phyloP scores from a whole-genome alignment of 1,139 yeast species.

The Scheffersomyces parashehatae region DNA sequence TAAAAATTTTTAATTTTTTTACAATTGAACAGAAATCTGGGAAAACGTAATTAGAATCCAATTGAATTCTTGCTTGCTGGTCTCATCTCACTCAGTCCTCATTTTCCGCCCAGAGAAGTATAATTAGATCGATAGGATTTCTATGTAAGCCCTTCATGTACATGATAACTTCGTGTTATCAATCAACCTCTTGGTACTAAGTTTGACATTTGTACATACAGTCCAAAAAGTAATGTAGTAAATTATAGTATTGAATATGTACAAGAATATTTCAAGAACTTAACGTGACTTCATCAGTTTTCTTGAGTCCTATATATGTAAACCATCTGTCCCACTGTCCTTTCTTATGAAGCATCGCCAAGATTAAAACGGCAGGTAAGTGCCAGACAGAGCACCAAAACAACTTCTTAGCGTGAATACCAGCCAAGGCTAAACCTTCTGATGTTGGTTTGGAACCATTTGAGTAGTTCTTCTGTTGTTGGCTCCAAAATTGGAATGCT shows the following conservation, averaged over 20 bases:
- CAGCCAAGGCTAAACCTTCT: slow-evolving; percentile 60
- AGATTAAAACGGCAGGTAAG: slow-evolving; percentile 80
- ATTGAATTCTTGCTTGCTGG: too few species aligned
- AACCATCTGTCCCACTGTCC: slow-evolving; percentile 89
- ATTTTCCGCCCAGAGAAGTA: too few species aligned
- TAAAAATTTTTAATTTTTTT: too few species aligned
- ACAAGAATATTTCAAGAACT: background rate
- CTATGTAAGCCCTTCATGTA: too few species aligned
- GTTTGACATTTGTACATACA: too few species aligned
- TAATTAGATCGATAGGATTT: too few species aligned
- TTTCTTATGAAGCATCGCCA: slow-evolving; percentile 93
- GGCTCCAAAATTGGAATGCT: slow-evolving; percentile 83
- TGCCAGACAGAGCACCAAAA: slow-evolving; percentile 97
- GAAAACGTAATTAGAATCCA: too few species aligned
- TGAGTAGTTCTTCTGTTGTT: slow-evolving; percentile 61
- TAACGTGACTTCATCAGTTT: background rate
- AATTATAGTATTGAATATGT: slow-evolving; percentile 1
- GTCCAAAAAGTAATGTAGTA: too few species aligned
- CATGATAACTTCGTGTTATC: too few species aligned
- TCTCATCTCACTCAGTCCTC: too few species aligned
- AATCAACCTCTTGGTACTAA: too few species aligned
- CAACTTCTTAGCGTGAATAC: slow-evolving; percentile 71
- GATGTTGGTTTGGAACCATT: slow-evolving; percentile 40
- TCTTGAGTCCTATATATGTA: slow-evolving; percentile 24
- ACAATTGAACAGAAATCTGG: too few species aligned